Base-by-base conservation (phyloP, 164 flowering plant genomes). In the Macadamia tetraphylla region DNA sequence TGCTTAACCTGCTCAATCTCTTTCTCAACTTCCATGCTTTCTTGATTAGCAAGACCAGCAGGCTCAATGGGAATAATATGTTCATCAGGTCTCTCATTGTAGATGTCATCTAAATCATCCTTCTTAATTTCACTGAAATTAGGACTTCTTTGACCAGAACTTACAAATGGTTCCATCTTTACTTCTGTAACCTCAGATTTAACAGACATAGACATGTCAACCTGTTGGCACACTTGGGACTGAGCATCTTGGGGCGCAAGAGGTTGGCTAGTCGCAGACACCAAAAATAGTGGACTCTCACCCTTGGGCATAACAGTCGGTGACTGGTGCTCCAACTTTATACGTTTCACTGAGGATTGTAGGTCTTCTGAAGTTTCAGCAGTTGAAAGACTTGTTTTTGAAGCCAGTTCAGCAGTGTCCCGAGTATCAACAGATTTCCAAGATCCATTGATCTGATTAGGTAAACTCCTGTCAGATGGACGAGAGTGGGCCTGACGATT, bases 291-390 rank as follows among this genome's bases (percentile, higher is more conserved):
- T 57, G 81, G 66, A 68, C 66, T 69, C 59, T 84, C 89, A 80
- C 58, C 68, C 65, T 78, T 82, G 43, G 72, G 65, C 42, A 62
- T 49, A 71, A 75, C 49, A 66, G 85, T 67, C 5, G 85, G 84
- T 30, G 87, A 77, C 42, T 82, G 70, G 60, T 81, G 90, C 75
- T 89, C 98, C 43, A 82, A 60, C 81, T 90, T 95, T 72, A 91
- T 53, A 9, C 98, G 92, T 71, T 95, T 95, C 43, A 80, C 3
- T 17, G 88, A 72, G 14, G 88, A 86, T 35, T 84, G 85, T 63
- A 77, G 48, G 60, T 85, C 88, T 59, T 80, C 90, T 35, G 88
- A 78, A 70, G 70, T 75, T 76, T 81, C 88, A 76, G 65, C 70
- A 29, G 73, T 62, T 12, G 78, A 73, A 71, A 74, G 67, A 67